Base-by-base conservation (phyloP, 306 rosid genomes). In the Casuarina glauca region DNA sequence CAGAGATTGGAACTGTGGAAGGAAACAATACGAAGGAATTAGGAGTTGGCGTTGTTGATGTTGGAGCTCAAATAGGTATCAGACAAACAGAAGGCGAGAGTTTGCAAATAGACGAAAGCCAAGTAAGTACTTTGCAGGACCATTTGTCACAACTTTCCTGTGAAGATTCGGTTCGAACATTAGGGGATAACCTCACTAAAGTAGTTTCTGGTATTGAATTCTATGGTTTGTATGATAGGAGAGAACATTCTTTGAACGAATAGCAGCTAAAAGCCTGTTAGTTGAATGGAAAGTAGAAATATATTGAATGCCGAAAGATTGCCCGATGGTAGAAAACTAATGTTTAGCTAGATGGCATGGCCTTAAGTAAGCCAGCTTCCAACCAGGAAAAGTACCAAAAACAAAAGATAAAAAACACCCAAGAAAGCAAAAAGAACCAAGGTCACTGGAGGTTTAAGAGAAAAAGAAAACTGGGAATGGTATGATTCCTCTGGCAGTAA, bases 111-210 rank as follows among this genome's bases (percentile, higher is more conserved):
- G 86, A 76, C 44, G 90, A 83, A 75, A 84, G 60, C 62, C 57
- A 81, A 79, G 87, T 51, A 76, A 77, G 68, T 78, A 81, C 54
- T 83, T 82, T 87, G 96, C 92, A 77, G 87, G 91, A 82, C 61
- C 89, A 84, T 61, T 86, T 89, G 89, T 88, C 89, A 74, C 82
- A 90, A 74, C 62, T 77, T 87, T 84, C 90, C 66, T 78, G 90
- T 87, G 88, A 83, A 73, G 80, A 81, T 62, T 10, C 35, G 46
- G 73, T 82, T 67, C 70, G 71, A 60, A 53, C 79, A 76, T 68
- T 80, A 79, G 84, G 80, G 70, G 77, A 80, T 79, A 89, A 82
- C 79, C 82, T 83, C 77, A 86, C 80, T 79, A 86, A 83, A 73
- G 69, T 19, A 66, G 87, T 75, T 81, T 64, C 83, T 42, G 83